phyloP scores from a whole-genome alignment of 371 early-diverging fungal genomes.

The Dinochytrium kinnereticum region DNA sequence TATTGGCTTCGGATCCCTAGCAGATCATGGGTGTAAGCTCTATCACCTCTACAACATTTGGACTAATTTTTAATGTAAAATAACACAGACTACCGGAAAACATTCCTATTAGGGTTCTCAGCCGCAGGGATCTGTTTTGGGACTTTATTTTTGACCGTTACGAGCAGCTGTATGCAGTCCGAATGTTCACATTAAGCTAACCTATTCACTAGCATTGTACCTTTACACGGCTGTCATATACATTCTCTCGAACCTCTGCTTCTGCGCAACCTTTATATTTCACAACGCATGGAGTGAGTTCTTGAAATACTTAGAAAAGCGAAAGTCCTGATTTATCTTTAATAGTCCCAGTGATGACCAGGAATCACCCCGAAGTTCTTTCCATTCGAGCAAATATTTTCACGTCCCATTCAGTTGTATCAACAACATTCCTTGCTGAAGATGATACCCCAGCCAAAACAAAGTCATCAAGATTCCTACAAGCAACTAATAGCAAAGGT shows the following conservation, averaged over 20 bases:
- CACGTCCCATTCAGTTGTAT: not conserved
- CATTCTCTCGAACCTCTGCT: constrained; percentile 13
- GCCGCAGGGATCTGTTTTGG: constrained; percentile 45
- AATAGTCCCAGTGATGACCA: constrained; percentile 63
- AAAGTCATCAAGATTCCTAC: too few species aligned
- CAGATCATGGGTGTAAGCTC: constrained; percentile 64
- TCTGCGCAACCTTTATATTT: not conserved
- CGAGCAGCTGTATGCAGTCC: constrained; percentile 9
- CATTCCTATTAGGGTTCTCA: constrained; percentile 56
- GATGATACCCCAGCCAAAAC: too few species aligned
- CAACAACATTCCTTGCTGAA: not conserved
- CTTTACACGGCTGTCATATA: not conserved
- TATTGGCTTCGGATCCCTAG: constrained; percentile 61
- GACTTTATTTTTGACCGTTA: constrained; percentile 27
- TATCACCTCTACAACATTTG: too few species aligned
- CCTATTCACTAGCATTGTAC: not conserved
- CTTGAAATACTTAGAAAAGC: constrained; percentile 54
- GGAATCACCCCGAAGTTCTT: constrained; percentile 41
- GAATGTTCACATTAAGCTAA: not conserved
- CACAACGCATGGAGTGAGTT: not conserved
- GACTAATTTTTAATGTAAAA: not conserved
- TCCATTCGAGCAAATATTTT: constrained; percentile 1
- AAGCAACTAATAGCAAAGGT: too few species aligned
- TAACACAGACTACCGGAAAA: constrained; percentile 53
- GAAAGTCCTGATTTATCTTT: constrained; percentile 57